phyloP scores from a whole-genome alignment of 2,329 filamentous ascomycete species.

The Volutella citrinella region DNA sequence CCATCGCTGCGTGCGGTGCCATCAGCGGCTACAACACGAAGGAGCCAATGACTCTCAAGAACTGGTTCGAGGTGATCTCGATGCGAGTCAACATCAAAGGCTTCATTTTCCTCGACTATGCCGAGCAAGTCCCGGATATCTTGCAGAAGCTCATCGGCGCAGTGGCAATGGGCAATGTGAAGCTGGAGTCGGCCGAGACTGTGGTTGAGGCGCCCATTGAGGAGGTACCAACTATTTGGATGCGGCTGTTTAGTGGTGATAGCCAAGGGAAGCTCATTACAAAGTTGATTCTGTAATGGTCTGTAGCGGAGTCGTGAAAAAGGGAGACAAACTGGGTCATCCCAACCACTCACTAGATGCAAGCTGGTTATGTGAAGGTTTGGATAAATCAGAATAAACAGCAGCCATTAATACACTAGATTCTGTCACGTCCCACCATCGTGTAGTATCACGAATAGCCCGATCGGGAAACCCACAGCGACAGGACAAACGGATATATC shows the following conservation, averaged over 20 bases:
- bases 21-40: slow-evolving; percentile 25
- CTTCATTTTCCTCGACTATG: slow-evolving; percentile 28
- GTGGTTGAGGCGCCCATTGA: slow-evolving; percentile 25
- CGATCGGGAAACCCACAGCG: too few species aligned
- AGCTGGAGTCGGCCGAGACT: slow-evolving; percentile 22
- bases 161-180: slow-evolving; percentile 24
- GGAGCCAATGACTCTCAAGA: slow-evolving; percentile 24
- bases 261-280: slow-evolving; percentile 29
- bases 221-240: slow-evolving; percentile 25
- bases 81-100: slow-evolving; percentile 22
- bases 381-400: too few species aligned
- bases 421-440: too few species aligned
- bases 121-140: slow-evolving; percentile 25
- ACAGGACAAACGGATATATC: too few species aligned
- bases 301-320: too few species aligned
- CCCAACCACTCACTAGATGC: too few species aligned
- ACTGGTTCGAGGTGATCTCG: slow-evolving; percentile 29
- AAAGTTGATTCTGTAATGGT: slow-evolving; percentile 15
- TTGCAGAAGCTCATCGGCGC: slow-evolving; percentile 25
- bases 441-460: too few species aligned
- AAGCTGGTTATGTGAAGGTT: too few species aligned
- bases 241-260: slow-evolving; percentile 23
- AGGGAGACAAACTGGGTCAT: too few species aligned
- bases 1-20: slow-evolving; percentile 25
- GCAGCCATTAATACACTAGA: too few species aligned